phyloP scores from a whole-genome alignment of 805 yeast genomes.

The Candida lessepsii region DNA sequence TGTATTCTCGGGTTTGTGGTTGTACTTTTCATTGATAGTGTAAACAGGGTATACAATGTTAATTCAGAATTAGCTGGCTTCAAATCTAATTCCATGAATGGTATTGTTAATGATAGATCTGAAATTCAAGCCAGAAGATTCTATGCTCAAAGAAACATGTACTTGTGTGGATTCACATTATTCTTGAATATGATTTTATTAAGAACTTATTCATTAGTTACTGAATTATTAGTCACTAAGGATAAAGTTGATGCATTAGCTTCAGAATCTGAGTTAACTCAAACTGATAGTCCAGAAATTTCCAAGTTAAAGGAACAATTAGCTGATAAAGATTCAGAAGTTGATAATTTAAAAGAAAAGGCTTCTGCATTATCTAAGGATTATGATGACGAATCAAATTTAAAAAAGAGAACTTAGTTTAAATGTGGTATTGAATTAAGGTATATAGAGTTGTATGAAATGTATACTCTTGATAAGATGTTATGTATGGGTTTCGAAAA shows the following conservation, averaged over 20 bases:
- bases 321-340: slow-evolving; percentile 60
- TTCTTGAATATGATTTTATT: slow-evolving; percentile 82
- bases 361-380: slow-evolving; percentile 64
- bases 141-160: slow-evolving; percentile 95
- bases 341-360: slow-evolving; percentile 69
- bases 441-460: no score
- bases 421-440: no score
- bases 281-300: slow-evolving; percentile 38
- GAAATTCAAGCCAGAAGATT: slow-evolving; percentile 90
- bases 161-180: slow-evolving; percentile 91
- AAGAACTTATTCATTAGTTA: slow-evolving; percentile 79
- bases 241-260: slow-evolving; percentile 48
- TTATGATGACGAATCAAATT: slow-evolving; percentile 32
- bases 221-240: slow-evolving; percentile 65
- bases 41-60: slow-evolving; percentile 76
- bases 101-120: slow-evolving; percentile 56
- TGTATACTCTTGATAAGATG: no score
- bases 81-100: slow-evolving; percentile 18
- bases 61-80: slow-evolving; percentile 52
- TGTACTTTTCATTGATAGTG: slow-evolving; percentile 82
- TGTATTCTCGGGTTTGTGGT: slow-evolving; percentile 82
- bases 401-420: slow-evolving; percentile 8
- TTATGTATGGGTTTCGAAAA: no score
- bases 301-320: slow-evolving; percentile 44
- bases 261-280: slow-evolving; percentile 10